Evolutionary conservation across 495 filamentous ascomycete species (phyloP), one percentile per base, ranked within the genome.

Genomic region (Penicillium diatomitis): DNA sequence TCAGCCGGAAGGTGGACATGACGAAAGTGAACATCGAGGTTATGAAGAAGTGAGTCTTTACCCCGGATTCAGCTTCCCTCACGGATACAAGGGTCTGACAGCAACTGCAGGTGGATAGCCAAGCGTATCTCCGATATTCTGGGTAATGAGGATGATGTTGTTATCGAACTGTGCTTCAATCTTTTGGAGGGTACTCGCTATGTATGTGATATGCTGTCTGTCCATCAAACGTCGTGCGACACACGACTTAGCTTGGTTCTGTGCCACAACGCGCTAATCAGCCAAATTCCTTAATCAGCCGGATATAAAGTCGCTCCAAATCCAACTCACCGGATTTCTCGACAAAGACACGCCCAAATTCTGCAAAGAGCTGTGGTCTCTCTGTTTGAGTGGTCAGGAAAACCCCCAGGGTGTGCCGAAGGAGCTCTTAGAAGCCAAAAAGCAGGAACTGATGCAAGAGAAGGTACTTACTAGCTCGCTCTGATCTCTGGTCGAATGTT

Each of bases 1-100:
- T 96, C 67, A 91, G 76, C 60, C 80, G 85, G 64, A 96, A 95
- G 75, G 94, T 99, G 37, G 90, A 99, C 71, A 94, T 92, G 84
- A 79, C 80, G 49, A 99, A 97, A 71, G 88, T 97, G 62, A 96
- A 96, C 57, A 73, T 95, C 27, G 90, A 94, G 66, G 88, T 97
- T 48, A 91, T 97, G 82, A 96, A 96, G 76, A 94, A 89, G 88
- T 95, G 62, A 55, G 79, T 36, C 41, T 32, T 20, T 55, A 40
- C 48, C 47, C 47, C 42, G 44, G 34, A 38, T 49, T 44, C 53
- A 36, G 37, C 8, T 47, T 38, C n/a, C 12, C 30, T 53, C 32
- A 11, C 20, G 34, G 40, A 5, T 1, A 38, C 6, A 29, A 30
- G 34, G 37, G 27, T 12, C 32, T 37, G 20, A 46, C 37, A 41